Conservation (phyloP, 2,329 filamentous ascomycete species). For the Fusarium agapanthi region DNA sequence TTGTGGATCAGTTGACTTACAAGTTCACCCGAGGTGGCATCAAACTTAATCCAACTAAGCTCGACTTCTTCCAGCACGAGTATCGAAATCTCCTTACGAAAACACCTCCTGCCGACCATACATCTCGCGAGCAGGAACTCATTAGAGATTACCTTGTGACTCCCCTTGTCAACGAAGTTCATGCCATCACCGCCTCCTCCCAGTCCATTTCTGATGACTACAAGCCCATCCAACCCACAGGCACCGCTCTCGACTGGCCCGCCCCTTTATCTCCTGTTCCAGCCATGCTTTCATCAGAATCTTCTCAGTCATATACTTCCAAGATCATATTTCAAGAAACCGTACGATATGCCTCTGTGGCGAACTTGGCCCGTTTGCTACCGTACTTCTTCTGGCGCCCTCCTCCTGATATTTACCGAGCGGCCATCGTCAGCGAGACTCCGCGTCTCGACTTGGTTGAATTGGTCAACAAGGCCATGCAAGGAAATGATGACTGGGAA, state of each 20-base stretch:
- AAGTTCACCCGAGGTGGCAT: conserved; percentile 94
- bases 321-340: conserved; percentile 32
- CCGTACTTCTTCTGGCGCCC: conserved; percentile 53
- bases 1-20: conserved; percentile 70
- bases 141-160: conserved; percentile 27
- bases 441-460: conserved; percentile 23
- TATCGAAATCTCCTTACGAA: conserved; percentile 57
- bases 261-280: conserved; percentile 41
- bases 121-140: conserved; percentile 27
- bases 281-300: conserved; percentile 27
- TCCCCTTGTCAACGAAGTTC: conserved; percentile 42
- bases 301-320: conserved; percentile 34
- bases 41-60: conserved; percentile 80
- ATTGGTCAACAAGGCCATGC: conserved; percentile 40
- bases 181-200: conserved; percentile 33
- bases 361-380: conserved; percentile 43
- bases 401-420: conserved; percentile 42
- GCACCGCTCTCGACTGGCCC: conserved; percentile 39
- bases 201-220: neutral
- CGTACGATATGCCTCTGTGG: conserved; percentile 31
- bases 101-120: conserved; percentile 34
- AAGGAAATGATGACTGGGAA: conserved; percentile 18
- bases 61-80: conserved; percentile 79
- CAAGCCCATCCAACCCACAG: conserved; percentile 27
- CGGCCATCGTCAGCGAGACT: conserved; percentile 33